These are phyloP conservation scores for Calycina herbarum DNA, from an alignment of 2,329 filamentous ascomycete genomes.

Conservation along the genomic window DNA sequence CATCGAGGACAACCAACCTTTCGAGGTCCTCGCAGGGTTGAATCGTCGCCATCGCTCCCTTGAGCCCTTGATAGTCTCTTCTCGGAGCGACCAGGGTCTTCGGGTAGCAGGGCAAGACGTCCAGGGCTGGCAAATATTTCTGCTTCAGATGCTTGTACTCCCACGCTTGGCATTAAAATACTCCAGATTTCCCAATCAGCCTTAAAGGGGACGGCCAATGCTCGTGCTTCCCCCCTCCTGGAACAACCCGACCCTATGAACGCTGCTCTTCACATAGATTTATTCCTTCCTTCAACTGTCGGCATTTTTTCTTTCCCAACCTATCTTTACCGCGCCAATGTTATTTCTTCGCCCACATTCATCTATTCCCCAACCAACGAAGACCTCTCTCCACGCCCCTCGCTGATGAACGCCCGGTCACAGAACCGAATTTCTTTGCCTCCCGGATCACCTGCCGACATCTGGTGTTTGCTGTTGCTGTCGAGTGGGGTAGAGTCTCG, in stretches of 20 bases:
- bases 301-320: constrained; percentile 29
- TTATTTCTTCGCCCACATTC: constrained; percentile 20
- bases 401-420: constrained; percentile 34
- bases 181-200: constrained; percentile 39
- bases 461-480: constrained; percentile 26
- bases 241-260: constrained; percentile 28
- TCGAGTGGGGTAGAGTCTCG: constrained; percentile 29
- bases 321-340: constrained; percentile 32
- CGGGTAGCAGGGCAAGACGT: constrained; percentile 31
- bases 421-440: constrained; percentile 27
- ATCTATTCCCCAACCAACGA: constrained; percentile 29
- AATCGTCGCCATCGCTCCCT: constrained; percentile 27
- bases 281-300: constrained; percentile 20
- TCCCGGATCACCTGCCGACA: constrained; percentile 37
- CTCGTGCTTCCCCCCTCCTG: constrained; percentile 31
- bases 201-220: constrained; percentile 38
- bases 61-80: constrained; percentile 5
- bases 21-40: constrained; percentile 19
- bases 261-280: constrained; percentile 25
- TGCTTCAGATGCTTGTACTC: constrained; percentile 29
- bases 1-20: constrained; percentile 15
- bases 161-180: constrained; percentile 30
- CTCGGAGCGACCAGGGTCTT: constrained; percentile 26
- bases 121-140: constrained; percentile 27
- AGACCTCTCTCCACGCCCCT: constrained; percentile 22